Evolutionary conservation across 805 yeast genomes (phyloP).

Genomic region (baker's yeast (Saccharomyces cerevisiae)): DNA sequence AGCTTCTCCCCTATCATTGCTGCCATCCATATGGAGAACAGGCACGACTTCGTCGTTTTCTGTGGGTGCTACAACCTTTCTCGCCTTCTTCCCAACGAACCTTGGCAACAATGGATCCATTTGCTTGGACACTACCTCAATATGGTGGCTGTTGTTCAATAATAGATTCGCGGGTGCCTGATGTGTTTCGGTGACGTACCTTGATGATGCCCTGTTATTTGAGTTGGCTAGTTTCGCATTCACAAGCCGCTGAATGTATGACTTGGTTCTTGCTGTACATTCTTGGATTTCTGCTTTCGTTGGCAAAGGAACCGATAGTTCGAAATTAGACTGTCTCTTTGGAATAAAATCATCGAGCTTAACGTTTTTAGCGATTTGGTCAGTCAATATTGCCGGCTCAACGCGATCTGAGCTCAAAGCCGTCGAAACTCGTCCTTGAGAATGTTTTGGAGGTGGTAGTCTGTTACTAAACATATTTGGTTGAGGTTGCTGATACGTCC

Average conservation of each 20-base stretch:
- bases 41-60: constrained; percentile 51
- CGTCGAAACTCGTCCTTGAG: not conserved
- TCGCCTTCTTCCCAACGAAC: constrained; percentile 47
- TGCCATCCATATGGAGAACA: constrained; percentile 46
- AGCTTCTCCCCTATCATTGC: constrained; percentile 32
- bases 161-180: not conserved
- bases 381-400: not conserved
- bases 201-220: not conserved
- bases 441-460: constrained; percentile 20
- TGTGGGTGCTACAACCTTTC: constrained; percentile 62
- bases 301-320: constrained; percentile 37
- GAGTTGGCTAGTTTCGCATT: not conserved
- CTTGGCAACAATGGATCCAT: constrained; percentile 82
- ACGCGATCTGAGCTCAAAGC: not conserved
- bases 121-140: constrained; percentile 1
- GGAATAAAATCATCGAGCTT: constrained; percentile 55
- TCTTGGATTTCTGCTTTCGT: constrained; percentile 38
- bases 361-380: constrained; percentile 15
- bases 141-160: not conserved
- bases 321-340: constrained; percentile 39
- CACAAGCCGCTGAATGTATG: constrained; percentile 1
- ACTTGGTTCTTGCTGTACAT: constrained; percentile 48
- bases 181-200: not conserved
- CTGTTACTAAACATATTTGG: not conserved
- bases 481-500: not conserved